These are phyloP conservation scores for Microbotryomycetes sp. DNA, from an alignment of 1,284 basidiomycete genomes.

Conservation along the genomic window DNA sequence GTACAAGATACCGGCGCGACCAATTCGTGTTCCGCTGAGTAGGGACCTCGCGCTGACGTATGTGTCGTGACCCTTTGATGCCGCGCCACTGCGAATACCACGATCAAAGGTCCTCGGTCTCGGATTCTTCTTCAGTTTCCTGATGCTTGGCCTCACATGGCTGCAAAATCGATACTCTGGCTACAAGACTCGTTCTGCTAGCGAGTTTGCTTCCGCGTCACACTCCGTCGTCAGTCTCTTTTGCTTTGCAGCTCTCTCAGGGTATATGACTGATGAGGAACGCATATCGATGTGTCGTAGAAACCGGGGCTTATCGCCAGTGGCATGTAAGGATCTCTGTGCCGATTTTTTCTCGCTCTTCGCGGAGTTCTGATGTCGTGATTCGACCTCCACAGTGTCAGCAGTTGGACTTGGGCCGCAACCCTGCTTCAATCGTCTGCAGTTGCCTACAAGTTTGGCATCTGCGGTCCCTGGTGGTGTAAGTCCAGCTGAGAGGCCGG, in stretches of 20 bases:
- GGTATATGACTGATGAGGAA: too few species aligned
- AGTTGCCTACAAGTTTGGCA: conserved; percentile 75
- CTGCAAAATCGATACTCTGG: conserved; percentile 58
- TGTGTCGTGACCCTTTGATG: too few species aligned
- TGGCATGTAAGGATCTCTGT: too few species aligned
- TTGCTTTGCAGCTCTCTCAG: not conserved
- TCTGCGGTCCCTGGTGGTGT: conserved; percentile 63
- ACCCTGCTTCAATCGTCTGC: conserved; percentile 57
- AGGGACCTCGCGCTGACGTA: too few species aligned
- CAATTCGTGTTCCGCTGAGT: too few species aligned
- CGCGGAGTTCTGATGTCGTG: too few species aligned
- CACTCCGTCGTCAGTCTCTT: conserved; percentile 16
- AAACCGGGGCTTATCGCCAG: conserved; percentile 85
- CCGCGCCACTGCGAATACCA: too few species aligned
- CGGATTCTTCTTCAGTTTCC: conserved; percentile 70
- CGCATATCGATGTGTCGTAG: too few species aligned
- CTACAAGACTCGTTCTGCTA: conserved; percentile 46
- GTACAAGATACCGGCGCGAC: too few species aligned
- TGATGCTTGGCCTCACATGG: conserved; percentile 65
- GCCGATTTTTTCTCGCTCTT: too few species aligned
- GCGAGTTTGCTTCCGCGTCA: conserved; percentile 70
- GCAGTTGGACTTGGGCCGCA: conserved; percentile 48
- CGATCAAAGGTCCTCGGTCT: conserved; percentile 65
- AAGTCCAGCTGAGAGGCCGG: conserved; percentile 39
- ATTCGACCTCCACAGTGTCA: too few species aligned